phyloP scores from a whole-genome alignment of 1,284 basidiomycete species.

The Leccinum fallax region DNA sequence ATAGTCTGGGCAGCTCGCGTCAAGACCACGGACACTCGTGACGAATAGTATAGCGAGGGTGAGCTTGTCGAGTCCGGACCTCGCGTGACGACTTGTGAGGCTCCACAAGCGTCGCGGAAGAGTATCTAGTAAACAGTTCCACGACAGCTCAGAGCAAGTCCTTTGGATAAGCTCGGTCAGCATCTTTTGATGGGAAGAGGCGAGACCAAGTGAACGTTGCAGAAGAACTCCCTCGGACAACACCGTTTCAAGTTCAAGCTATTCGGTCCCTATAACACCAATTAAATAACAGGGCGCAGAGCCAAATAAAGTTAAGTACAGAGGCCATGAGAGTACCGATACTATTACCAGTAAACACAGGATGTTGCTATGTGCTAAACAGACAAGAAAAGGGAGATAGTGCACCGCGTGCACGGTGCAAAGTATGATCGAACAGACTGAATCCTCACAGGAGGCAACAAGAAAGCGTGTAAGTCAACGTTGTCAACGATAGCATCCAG shows the following conservation, averaged over 20 bases:
- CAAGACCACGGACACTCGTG: slow-evolving; percentile 31
- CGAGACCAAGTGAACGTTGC: background rate
- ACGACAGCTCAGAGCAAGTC: slow-evolving; percentile 2
- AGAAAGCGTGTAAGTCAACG: background rate
- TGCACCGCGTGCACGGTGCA: slow-evolving; percentile 3
- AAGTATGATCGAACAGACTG: slow-evolving; percentile 12
- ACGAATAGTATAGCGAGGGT: slow-evolving; percentile 15
- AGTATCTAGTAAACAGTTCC: background rate
- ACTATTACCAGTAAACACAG: slow-evolving; percentile 12
- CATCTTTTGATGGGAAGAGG: slow-evolving; percentile 10
- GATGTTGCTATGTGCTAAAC: slow-evolving; percentile 9
- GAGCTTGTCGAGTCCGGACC: slow-evolving; percentile 11
- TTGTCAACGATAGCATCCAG: background rate
- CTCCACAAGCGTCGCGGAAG: slow-evolving; percentile 9
- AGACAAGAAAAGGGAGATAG: slow-evolving; percentile 6
- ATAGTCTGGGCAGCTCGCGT: slow-evolving; percentile 61
- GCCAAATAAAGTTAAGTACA: background rate
- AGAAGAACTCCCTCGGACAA: background rate
- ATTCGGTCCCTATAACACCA: background rate
- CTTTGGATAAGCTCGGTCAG: slow-evolving; percentile 10
- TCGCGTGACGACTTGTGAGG: background rate
- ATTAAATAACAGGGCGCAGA: background rate
- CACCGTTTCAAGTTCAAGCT: background rate
- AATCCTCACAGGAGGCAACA: background rate
- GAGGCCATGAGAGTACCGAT: background rate